Conservation (phyloP, 2,329 filamentous ascomycete genomes). For the Neonectria ditissima region DNA sequence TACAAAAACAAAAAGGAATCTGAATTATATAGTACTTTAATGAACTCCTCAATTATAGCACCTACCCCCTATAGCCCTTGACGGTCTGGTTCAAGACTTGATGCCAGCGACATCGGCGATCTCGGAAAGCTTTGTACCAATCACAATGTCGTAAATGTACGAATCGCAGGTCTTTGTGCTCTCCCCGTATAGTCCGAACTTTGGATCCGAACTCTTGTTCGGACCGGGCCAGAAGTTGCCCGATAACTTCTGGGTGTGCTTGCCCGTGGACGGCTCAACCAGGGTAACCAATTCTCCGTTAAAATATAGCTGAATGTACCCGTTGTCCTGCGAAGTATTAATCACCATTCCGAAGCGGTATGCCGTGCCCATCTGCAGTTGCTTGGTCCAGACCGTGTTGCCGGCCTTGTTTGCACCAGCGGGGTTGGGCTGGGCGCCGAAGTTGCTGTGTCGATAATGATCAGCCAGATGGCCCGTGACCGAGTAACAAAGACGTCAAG, state of each 20-base stretch:
- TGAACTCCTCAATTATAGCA: no score
- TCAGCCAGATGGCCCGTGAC: neutral
- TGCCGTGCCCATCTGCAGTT: conserved; percentile 7
- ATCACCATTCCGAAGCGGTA: conserved; percentile 13
- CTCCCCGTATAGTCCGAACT: conserved; percentile 13
- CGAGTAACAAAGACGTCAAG: neutral
- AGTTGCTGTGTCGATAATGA: neutral
- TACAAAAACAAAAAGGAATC: no score
- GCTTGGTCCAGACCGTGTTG: conserved; percentile 14
- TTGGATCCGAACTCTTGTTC: conserved; percentile 6
- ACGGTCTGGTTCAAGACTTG: neutral
- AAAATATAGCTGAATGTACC: conserved; percentile 8
- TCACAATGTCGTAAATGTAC: conserved; percentile 10
- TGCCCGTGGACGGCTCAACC: neutral
- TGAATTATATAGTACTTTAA: no score
- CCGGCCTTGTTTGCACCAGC: neutral
- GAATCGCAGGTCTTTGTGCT: conserved; percentile 1
- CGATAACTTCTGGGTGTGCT: neutral
- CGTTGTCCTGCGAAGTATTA: neutral
- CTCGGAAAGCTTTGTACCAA: neutral
- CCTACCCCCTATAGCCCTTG: no score
- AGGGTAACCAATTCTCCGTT: neutral
- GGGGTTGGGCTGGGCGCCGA: neutral
- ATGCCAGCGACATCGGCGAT: conserved; percentile 4
- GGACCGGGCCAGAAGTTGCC: conserved; percentile 19